Base-by-base conservation (phyloP, 139 green algal species). In the Chlamydomonas incerta region DNA sequence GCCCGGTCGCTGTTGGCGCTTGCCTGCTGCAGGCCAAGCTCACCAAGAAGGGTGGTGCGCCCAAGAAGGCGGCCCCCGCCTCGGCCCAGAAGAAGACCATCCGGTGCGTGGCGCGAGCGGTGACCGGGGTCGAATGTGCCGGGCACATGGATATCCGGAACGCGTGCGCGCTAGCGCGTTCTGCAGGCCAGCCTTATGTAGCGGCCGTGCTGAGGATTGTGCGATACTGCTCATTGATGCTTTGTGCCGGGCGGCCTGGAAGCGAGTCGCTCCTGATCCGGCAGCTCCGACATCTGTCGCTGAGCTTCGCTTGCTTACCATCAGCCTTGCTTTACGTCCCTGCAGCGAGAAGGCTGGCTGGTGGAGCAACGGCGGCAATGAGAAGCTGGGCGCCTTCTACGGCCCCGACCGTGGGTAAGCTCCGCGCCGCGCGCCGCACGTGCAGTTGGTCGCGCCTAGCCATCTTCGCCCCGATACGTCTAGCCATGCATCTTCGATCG, bases 351-450 rank as follows among this genome's bases (percentile, higher is more conserved):
- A 62, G 37, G 76, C 76, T 46, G 76, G 76, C 37, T 83, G 76
- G 76, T 83, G 76, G 76, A 62, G 62, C 58, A 63, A 83, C 71
- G 74, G 58, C 74, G 33, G n/a, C 35, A 72, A 62, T 14, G 62
- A 63, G 18, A 41, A 41, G 6, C 63, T 83, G 62, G 15, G 11
- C 18, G 23, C 57, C 23, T 83, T 62, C 26, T 93, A 93, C 57
- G 90, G 90, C 73, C 90, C 94, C 52, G 88, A 96, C 87, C 86
- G 93, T 67, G 63, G 95, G 95, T 74, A 92, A 92, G 85, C 41
- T 50, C 41, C 5, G 41, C 41, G 41, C 8, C 41, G 8, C 41
- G 41, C 8, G 41, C 41, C 8, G n/a, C n/a, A n/a, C n/a, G n/a
- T n/a, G n/a, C n/a, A n/a, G n/a, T n/a, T n/a, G n/a, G n/a, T n/a